A percentile compares a stretch with the other conserved stretches of the same genome.
Evolutionary conservation across 768 basidiomycete species (phyloP).

Genomic region (Kwoniella pini): DNA sequence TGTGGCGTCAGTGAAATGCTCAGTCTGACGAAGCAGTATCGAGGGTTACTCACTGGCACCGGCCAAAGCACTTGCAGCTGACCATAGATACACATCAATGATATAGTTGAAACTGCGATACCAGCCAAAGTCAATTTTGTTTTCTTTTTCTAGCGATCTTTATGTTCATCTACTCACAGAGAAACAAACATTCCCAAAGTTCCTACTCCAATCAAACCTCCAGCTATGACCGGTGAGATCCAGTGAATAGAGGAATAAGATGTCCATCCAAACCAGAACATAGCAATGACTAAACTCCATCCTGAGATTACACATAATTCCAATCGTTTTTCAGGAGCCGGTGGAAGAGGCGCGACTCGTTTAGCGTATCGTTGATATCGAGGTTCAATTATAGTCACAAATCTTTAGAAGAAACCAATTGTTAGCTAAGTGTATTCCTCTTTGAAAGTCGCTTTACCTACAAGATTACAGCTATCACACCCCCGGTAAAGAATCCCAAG

Average conservation of each 20-base stretch:
- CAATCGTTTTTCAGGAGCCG: constrained; percentile 53
- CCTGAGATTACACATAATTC: constrained; percentile 52
- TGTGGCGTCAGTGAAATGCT: neutral
- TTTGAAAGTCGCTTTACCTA: constrained; percentile 13
- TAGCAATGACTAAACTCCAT: constrained; percentile 52
- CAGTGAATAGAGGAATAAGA: constrained; percentile 54
- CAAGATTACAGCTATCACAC: constrained; percentile 43
- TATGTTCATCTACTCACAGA: constrained; percentile 34
- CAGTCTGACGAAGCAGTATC: neutral
- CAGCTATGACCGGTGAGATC: constrained; percentile 50
- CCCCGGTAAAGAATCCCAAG: constrained; percentile 53
- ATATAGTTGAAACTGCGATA: constrained; percentile 48
- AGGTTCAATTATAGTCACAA: constrained; percentile 54
- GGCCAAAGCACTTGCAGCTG: constrained; percentile 57
- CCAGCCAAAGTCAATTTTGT: too few species aligned
- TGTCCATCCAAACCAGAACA: constrained; percentile 58
- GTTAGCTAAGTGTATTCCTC: neutral
- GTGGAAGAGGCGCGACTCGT: constrained; percentile 41
- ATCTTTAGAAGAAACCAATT: constrained; percentile 26
- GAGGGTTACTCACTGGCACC: constrained; percentile 47
- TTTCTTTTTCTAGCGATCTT: too few species aligned
- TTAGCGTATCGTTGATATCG: constrained; percentile 47
- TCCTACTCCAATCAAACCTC: constrained; percentile 45
- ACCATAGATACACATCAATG: constrained; percentile 56
- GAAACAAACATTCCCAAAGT: constrained; percentile 51